phyloP scores from a whole-genome alignment of 495 filamentous ascomycete species.

The Talaromyces stipitatus region DNA sequence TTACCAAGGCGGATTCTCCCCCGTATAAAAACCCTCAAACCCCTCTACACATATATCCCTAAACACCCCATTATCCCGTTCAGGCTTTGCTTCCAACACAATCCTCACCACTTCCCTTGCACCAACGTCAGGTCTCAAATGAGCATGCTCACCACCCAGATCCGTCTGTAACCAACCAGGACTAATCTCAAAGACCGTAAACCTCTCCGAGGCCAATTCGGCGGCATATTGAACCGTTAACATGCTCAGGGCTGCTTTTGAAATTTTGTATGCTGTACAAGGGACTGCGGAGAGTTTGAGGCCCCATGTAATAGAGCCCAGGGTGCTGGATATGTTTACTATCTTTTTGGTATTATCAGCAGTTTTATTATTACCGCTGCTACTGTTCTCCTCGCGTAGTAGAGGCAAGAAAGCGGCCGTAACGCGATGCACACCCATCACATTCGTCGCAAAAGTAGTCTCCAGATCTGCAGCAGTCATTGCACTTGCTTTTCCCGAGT shows the following conservation, averaged over 20 bases:
- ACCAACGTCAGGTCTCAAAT: conserved; percentile 35
- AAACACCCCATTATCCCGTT: conserved; percentile 35
- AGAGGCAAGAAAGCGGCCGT: conserved; percentile 4
- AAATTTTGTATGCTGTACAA: conserved; percentile 20
- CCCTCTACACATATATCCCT: conserved; percentile 30
- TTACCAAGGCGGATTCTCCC: conserved; percentile 2
- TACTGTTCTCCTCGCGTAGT: neutral
- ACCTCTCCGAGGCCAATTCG: conserved; percentile 19
- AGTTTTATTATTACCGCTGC: no score
- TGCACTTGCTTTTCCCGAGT: conserved; percentile 5
- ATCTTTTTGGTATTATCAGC: conserved; percentile 14
- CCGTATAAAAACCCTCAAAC: neutral
- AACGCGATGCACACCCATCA: conserved; percentile 9
- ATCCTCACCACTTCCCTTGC: conserved; percentile 38
- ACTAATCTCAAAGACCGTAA: conserved; percentile 26
- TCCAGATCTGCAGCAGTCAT: conserved; percentile 4
- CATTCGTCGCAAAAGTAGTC: conserved; percentile 8
- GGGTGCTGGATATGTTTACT: conserved; percentile 29
- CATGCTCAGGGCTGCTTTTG: conserved; percentile 35
- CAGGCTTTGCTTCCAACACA: conserved; percentile 24
- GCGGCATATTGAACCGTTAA: conserved; percentile 28
- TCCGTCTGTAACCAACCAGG: conserved; percentile 44
- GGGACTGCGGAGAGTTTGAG: conserved; percentile 5
- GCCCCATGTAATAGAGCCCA: conserved; percentile 23
- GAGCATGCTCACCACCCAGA: conserved; percentile 32